A percentile compares a stretch with the other conserved stretches of the same genome.
phyloP scores from a whole-genome alignment of 306 rosid species.

The Casuarina glauca region DNA sequence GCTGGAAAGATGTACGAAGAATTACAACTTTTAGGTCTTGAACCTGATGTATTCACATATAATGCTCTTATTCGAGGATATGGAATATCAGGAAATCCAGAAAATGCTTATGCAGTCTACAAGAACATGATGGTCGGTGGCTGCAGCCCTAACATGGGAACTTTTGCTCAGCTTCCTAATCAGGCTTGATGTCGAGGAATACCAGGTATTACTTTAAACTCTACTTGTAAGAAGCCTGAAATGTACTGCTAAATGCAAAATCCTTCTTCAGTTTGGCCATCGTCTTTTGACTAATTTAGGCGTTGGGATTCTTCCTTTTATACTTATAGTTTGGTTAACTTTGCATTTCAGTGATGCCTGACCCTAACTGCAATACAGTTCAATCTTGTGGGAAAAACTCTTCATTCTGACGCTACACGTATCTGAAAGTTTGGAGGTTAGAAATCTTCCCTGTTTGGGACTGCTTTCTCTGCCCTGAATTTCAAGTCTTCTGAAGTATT shows the following conservation, averaged over 20 bases:
- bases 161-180: conserved; percentile 87
- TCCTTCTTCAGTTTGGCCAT: background rate
- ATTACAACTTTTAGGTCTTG: conserved; percentile 65
- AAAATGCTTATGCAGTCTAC: conserved; percentile 73
- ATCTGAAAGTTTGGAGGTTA: conserved; percentile 1
- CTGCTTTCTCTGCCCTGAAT: background rate
- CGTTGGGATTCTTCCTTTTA: conserved; percentile 1
- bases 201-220: conserved; percentile 18
- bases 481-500: background rate
- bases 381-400: background rate
- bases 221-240: background rate
- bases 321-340: background rate
- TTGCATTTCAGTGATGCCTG: background rate
- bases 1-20: conserved; percentile 77
- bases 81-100: conserved; percentile 62
- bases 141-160: conserved; percentile 73
- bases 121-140: conserved; percentile 90
- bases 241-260: background rate
- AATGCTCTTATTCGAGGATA: conserved; percentile 94
- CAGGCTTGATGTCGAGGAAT: conserved; percentile 40
- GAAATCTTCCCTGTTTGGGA: background rate
- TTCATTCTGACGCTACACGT: conserved; percentile 7
- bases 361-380: background rate
- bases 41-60: conserved; percentile 88
- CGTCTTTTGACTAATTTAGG: background rate